Percentiles rank a stretch among this genome's conserved stretches.
Conservation (phyloP, 1,139 yeast species). For the Candida sp. region DNA sequence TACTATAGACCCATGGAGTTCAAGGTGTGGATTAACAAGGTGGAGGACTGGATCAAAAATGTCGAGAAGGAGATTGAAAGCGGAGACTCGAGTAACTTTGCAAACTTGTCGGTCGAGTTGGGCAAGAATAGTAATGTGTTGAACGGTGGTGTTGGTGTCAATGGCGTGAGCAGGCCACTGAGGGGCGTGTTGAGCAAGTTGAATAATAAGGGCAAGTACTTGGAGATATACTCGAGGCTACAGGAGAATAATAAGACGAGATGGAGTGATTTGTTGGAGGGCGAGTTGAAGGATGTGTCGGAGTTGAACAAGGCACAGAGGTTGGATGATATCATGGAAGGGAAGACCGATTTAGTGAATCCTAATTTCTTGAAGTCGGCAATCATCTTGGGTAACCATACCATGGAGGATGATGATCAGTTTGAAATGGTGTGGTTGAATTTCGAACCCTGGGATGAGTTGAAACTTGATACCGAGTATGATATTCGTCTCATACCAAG, state of each 20-base stretch:
- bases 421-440: slow-evolving; percentile 50
- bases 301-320: slow-evolving; percentile 45
- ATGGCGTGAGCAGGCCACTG: too few species aligned
- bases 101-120: slow-evolving; percentile 13
- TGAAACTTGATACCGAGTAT: slow-evolving; percentile 47
- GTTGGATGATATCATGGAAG: slow-evolving; percentile 41
- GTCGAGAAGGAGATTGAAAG: slow-evolving; percentile 13
- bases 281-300: slow-evolving; percentile 30
- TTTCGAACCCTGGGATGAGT: slow-evolving; percentile 58
- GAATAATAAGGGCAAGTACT: slow-evolving; percentile 23
- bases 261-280: slow-evolving; percentile 23
- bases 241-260: slow-evolving; percentile 25
- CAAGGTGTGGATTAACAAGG: slow-evolving; percentile 47
- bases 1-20: slow-evolving; percentile 56
- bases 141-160: neutral
- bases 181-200: slow-evolving; percentile 12
- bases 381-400: slow-evolving; percentile 41
- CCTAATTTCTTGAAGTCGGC: slow-evolving; percentile 37
- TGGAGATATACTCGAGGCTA: slow-evolving; percentile 31
- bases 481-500: slow-evolving; percentile 51
- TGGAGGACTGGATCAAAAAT: slow-evolving; percentile 32
- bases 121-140: slow-evolving; percentile 9
- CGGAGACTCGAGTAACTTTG: slow-evolving; percentile 12
- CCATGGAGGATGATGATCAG: slow-evolving; percentile 43
- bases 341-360: slow-evolving; percentile 28